These are phyloP conservation scores for Macrolepiota fuliginosa DNA, from an alignment of 768 basidiomycete genomes.

Conservation along the genomic window DNA sequence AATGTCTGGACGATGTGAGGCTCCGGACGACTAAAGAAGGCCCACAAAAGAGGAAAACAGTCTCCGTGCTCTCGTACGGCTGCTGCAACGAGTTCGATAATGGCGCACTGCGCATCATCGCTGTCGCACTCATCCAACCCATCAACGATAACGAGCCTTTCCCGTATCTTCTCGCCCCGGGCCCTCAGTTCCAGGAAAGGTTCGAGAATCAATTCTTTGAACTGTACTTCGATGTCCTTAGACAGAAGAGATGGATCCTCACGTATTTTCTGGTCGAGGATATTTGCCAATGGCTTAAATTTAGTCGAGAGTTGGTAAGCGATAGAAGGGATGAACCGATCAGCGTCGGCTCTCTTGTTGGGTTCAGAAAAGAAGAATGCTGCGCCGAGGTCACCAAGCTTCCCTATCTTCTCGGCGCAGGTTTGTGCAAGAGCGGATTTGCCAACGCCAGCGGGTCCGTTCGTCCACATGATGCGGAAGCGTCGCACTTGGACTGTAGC, in stretches of 20 bases:
- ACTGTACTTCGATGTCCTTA: neutral
- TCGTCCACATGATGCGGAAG: neutral
- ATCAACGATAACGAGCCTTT: neutral
- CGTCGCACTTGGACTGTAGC: neutral
- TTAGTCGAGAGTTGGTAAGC: neutral
- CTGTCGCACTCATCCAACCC: neutral
- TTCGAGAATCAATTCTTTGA: constrained; percentile 2
- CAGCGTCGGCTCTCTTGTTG: neutral
- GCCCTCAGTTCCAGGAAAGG: neutral
- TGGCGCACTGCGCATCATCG: neutral
- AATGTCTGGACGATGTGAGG: neutral
- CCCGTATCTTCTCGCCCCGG: neutral
- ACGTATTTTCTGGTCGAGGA: neutral
- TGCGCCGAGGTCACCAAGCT: neutral
- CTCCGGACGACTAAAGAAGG: constrained; percentile 5
- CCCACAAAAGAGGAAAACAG: neutral
- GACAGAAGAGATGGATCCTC: neutral
- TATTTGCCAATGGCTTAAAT: neutral
- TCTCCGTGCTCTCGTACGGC: neutral
- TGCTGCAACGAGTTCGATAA: neutral
- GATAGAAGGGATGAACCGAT: neutral
- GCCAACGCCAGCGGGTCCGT: constrained; percentile 6
- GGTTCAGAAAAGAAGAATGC: constrained; percentile 8
- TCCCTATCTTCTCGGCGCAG: neutral
- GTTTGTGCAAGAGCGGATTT: constrained; percentile 8